Base-by-base conservation (phyloP, 2,329 filamentous ascomycete species). In the Aspergillus uvarum region DNA sequence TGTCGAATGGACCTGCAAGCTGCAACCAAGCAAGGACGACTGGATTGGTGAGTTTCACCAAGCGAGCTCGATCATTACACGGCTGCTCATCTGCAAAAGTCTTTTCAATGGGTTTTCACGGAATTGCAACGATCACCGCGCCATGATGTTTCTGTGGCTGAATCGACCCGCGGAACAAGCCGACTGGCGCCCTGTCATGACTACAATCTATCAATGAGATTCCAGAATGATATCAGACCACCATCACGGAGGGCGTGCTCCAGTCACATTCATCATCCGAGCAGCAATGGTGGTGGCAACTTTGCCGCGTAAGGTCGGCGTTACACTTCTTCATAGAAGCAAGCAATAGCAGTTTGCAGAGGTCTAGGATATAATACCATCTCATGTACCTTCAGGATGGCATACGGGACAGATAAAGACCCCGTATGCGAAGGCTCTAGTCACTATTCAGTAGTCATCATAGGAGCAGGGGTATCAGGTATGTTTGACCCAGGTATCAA, bases 401-500 rank as follows among this genome's bases (percentile, higher is more conserved):
- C 16, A 44, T 44, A 19, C 16, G 16, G 8, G 16, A 19, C 16
- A 44, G 16, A 44, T 16, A 4, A 44, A 44, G 1, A 19, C 5
- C 14, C 12, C 38, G 3, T 3, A 19, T 7, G 16, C 38, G 16
- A 44, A 8, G 16, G 14, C 4, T 44, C 14, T 16, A 3, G 16
- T 19, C 38, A 44, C 16, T 44, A 10, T 14, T 44, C 16, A 2
- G 38, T 19, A 3, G 8, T 44, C 4, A 44, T 19, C 38, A 42
- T 35, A 38, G 84, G 84, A 4, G 83, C 81, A 7, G 82, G 82
- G 0, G 79, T 84, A 32, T 82, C 81, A 59, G 82, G 82, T 80
- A 70, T 24, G 67, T 49, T 21, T 12, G 38, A 22, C 4, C 31
- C 7, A 2, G 22, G 10, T 21, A 8, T n/a, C 4, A 5, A 44